These are phyloP conservation scores for Citropsis articulata DNA, from an alignment of 345 rosid species.

Conservation along the genomic window DNA sequence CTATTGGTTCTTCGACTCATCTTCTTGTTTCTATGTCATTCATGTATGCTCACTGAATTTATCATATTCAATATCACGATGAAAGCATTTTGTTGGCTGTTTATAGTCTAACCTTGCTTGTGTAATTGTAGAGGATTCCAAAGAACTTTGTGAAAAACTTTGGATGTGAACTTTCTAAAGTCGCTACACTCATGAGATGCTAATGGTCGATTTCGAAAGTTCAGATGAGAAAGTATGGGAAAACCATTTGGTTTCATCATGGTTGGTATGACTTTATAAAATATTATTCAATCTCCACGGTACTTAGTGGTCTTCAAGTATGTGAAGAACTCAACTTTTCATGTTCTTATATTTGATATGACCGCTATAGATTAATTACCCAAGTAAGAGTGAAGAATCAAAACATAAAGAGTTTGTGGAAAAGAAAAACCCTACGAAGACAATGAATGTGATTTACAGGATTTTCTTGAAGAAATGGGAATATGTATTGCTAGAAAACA, in stretches of 20 bases:
- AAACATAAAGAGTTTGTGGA: background rate
- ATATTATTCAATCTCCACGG: conserved; percentile 32
- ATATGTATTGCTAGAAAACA: background rate
- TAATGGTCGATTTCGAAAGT: conserved; percentile 35
- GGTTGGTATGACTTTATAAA: conserved; percentile 41
- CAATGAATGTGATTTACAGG: background rate
- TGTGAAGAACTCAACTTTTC: conserved; percentile 33
- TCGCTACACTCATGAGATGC: conserved; percentile 28
- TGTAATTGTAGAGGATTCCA: conserved; percentile 36
- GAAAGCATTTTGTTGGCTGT: background rate
- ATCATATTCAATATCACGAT: conserved; percentile 9
- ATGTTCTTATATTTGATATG: conserved; percentile 29
- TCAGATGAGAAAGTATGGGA: conserved; percentile 14
- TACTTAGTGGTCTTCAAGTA: conserved; percentile 37
- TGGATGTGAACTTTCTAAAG: conserved; percentile 33
- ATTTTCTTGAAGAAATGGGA: background rate
- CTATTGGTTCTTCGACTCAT: too few relatives aligned
- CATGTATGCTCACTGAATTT: conserved; percentile 10
- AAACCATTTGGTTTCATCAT: conserved; percentile 35
- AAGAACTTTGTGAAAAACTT: conserved; percentile 29
- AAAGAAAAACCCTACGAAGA: background rate
- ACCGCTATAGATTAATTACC: conserved; percentile 34
- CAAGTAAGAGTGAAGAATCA: background rate
- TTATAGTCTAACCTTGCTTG: background rate
- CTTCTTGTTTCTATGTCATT: too few relatives aligned